A percentile compares a stretch with the other conserved stretches of the same genome.
phyloP scores from a whole-genome alignment of 768 basidiomycete species.

The Tephrocybe sp. region DNA sequence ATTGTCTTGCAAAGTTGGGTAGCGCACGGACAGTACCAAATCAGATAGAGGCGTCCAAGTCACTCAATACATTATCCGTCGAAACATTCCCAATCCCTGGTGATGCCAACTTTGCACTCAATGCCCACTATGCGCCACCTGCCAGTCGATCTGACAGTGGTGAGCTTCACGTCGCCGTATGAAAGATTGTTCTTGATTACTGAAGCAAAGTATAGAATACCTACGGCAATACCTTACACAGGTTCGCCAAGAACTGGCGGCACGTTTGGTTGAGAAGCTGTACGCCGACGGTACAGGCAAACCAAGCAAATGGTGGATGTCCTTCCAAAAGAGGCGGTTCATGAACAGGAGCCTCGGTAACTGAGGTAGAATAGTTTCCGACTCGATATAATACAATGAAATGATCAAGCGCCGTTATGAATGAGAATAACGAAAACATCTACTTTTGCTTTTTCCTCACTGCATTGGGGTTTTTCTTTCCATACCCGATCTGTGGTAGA shows the following conservation, averaged over 20 bases:
- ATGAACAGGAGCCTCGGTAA: slow-evolving; percentile 87
- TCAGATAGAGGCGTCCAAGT: slow-evolving; percentile 84
- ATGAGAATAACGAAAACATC: slow-evolving; percentile 15
- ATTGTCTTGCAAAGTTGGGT: slow-evolving; percentile 91
- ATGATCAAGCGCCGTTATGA: slow-evolving; percentile 17
- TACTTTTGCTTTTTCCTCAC: slow-evolving; percentile 60
- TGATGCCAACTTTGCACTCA: slow-evolving; percentile 91
- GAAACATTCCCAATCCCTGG: slow-evolving; percentile 94
- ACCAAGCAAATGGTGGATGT: slow-evolving; percentile 99
- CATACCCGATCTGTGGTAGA: slow-evolving; percentile 84
- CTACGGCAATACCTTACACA: slow-evolving; percentile 90
- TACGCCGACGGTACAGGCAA: slow-evolving; percentile 93
- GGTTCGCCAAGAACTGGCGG: slow-evolving; percentile 87
- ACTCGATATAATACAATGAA: slow-evolving; percentile 14
- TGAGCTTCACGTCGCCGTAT: slow-evolving; percentile 27
- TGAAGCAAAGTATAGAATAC: slow-evolving; percentile 53
- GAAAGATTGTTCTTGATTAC: slow-evolving; percentile 6
- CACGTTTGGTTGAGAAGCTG: slow-evolving; percentile 79
- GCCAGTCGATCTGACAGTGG: slow-evolving; percentile 76
- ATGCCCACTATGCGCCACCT: slow-evolving; percentile 86
- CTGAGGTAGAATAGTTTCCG: slow-evolving; percentile 31
- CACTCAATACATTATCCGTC: slow-evolving; percentile 87
- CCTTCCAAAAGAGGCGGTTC: slow-evolving; percentile 96
- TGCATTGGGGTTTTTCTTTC: slow-evolving; percentile 86
- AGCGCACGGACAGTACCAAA: slow-evolving; percentile 61